phyloP scores from a whole-genome alignment of 2,329 filamentous ascomycete species.

The Alternaria longipes region DNA sequence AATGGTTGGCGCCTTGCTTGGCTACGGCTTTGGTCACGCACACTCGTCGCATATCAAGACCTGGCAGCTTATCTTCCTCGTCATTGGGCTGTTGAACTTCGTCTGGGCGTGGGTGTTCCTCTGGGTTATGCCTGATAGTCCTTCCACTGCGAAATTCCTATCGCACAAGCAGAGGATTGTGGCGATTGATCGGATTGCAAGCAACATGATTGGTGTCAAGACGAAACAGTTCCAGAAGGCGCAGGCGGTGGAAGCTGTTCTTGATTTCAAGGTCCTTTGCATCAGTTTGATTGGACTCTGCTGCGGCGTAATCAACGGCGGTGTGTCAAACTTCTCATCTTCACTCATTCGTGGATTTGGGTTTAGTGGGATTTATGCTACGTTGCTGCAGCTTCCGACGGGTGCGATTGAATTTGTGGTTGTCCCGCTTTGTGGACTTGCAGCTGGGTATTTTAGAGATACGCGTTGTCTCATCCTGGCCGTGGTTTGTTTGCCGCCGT shows the following conservation, averaged over 20 bases:
- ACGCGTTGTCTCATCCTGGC: conserved; percentile 44
- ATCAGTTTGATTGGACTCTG: conserved; percentile 54
- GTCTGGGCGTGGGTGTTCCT: conserved; percentile 49
- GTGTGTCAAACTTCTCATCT: conserved; percentile 61
- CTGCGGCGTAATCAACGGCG: conserved; percentile 61
- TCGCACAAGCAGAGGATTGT: conserved; percentile 52
- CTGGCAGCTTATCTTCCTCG: conserved; percentile 52
- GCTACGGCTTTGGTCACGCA: conserved; percentile 49
- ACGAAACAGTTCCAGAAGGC: conserved; percentile 48
- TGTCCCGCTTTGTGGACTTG: conserved; percentile 48
- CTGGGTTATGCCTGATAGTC: conserved; percentile 51
- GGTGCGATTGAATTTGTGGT: conserved; percentile 57
- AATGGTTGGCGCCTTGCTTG: conserved; percentile 49
- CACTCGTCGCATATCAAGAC: conserved; percentile 35
- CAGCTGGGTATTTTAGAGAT: conserved; percentile 44
- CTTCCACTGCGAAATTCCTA: conserved; percentile 49
- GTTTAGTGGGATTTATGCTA: conserved; percentile 53
- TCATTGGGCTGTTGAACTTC: conserved; percentile 50
- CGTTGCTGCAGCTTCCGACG: conserved; percentile 55
- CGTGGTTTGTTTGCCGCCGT: conserved; percentile 56
- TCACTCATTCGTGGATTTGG: conserved; percentile 58
- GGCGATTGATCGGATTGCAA: conserved; percentile 52
- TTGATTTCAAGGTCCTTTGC: conserved; percentile 54
- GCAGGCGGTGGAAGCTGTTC: conserved; percentile 54
- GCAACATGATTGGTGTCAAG: conserved; percentile 56